Evolutionary conservation across 129 eudicot species (phyloP).

Genomic region (Silybum marianum): DNA sequence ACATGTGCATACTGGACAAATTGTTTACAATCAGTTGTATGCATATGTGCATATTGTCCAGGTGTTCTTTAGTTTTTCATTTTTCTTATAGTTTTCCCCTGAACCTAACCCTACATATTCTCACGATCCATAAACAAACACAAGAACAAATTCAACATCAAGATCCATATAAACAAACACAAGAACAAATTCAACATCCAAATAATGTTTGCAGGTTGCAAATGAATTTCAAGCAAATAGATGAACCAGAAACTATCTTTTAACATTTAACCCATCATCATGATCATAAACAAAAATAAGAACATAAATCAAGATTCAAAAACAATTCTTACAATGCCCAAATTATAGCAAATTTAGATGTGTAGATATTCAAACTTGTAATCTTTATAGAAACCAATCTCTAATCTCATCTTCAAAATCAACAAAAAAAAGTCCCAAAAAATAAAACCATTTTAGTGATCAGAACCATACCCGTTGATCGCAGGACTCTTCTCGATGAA

Average conservation of each 20-base stretch:
- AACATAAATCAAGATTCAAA: background rate
- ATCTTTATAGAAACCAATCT: slow-evolving; percentile 1
- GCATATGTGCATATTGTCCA: no score
- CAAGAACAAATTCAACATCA: slow-evolving; percentile 1
- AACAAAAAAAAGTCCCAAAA: background rate
- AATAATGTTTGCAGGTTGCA: slow-evolving; percentile 9
- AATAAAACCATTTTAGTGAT: slow-evolving; percentile 31
- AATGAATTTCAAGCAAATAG: background rate
- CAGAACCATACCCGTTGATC: slow-evolving; percentile 71
- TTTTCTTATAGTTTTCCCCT: no score
- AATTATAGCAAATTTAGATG: background rate
- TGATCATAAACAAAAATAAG: background rate
- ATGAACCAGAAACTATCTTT: background rate
- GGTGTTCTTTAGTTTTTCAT: no score
- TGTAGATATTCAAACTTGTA: background rate
- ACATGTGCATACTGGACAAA: no score
- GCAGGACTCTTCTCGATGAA: slow-evolving; percentile 37
- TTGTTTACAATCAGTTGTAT: no score
- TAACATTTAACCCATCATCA: slow-evolving; percentile 6
- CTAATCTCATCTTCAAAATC: slow-evolving; percentile 23
- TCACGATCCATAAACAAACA: background rate
- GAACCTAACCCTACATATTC: no score
- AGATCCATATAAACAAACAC: background rate
- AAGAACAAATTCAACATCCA: background rate
- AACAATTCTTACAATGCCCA: background rate